phyloP scores from a whole-genome alignment of 2,329 filamentous ascomycete species.

The Paracorniculantispora psalliotae region DNA sequence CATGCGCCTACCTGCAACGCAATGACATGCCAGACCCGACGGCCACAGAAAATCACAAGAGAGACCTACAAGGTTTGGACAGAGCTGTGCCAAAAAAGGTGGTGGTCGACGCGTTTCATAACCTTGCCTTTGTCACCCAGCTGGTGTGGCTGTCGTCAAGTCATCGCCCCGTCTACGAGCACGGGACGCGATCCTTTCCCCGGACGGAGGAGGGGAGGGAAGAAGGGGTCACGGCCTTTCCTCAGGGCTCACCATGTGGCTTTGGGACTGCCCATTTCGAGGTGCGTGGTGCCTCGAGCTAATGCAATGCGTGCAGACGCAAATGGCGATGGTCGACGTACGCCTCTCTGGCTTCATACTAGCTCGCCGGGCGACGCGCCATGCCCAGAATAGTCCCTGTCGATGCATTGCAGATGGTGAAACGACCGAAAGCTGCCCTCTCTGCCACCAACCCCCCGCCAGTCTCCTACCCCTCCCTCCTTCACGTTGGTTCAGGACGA shows the following conservation, averaged over 20 bases:
- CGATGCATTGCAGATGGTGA: slow-evolving; percentile 5
- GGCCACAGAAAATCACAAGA: not conserved
- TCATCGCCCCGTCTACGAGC: not conserved
- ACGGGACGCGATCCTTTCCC: not conserved
- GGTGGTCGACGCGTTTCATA: too few species aligned
- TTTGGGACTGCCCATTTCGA: not conserved
- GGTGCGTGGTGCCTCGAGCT: not conserved
- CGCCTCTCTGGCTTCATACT: not conserved
- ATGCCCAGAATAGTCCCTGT: not conserved
- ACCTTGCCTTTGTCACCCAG: too few species aligned
- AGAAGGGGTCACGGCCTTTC: too few species aligned
- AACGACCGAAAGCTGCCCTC: not conserved
- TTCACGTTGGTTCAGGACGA: not conserved
- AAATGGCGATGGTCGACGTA: not conserved
- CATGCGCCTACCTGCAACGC: not conserved
- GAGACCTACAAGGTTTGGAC: too few species aligned
- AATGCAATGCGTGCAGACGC: not conserved
- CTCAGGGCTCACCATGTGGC: not conserved
- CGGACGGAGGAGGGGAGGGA: not conserved
- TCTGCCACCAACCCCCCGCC: not conserved
- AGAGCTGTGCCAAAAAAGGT: too few species aligned
- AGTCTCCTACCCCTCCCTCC: not conserved
- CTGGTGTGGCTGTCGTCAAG: too few species aligned
- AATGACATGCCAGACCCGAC: not conserved
- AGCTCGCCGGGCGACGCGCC: too few species aligned